Conservation (phyloP, 345 rosid species). For the Heritiera fomes region DNA sequence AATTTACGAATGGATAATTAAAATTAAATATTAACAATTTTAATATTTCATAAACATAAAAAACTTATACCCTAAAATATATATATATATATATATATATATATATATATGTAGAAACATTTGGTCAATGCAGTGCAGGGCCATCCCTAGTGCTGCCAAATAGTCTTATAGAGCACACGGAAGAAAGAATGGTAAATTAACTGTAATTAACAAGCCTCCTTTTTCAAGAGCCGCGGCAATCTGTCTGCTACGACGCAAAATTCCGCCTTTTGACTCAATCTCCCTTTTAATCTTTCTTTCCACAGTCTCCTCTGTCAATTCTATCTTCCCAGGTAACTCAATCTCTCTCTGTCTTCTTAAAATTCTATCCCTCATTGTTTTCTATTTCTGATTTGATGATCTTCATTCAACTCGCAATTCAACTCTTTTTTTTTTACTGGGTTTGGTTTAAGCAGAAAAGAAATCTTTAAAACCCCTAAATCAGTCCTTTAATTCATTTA, state of each 20-base stretch:
- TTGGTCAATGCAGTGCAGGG: conserved; percentile 6
- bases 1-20: no score
- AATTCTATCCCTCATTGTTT: background rate
- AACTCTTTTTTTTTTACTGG: background rate
- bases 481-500: conserved; percentile 16
- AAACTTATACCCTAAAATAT: no score
- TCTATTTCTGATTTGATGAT: no score
- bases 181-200: background rate
- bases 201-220: background rate
- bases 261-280: conserved; percentile 13
- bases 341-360: background rate
- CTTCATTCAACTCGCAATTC: conserved; percentile 5
- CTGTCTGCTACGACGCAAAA: conserved; percentile 7
- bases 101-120: no score
- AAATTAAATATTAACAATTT: no score
- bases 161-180: background rate
- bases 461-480: conserved; percentile 35
- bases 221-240: conserved; percentile 15
- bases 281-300: conserved; percentile 19
- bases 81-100: no score
- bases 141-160: background rate
- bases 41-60: no score
- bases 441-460: background rate
- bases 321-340: background rate
- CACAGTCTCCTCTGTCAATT: conserved; percentile 30